Evolutionary conservation across 176 grass and related monocot genomes (phyloP).

Genomic region (Hsuehochloa calcarea): DNA sequence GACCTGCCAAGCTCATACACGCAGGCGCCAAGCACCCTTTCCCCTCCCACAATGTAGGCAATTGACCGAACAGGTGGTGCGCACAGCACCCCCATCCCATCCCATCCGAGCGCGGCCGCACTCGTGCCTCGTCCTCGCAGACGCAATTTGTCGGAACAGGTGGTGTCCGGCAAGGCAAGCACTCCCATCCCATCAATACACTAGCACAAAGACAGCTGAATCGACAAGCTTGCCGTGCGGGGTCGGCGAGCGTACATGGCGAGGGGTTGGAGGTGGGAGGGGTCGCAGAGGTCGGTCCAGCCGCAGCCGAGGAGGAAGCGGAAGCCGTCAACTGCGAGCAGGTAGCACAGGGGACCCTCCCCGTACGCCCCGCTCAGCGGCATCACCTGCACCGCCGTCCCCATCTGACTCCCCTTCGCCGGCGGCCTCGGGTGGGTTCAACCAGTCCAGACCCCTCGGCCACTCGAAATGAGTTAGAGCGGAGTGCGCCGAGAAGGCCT

Average conservation of each 20-base stretch:
- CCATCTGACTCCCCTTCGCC: constrained; percentile 42
- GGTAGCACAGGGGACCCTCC: constrained; percentile 70
- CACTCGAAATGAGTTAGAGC: too few species aligned
- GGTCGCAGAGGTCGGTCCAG: constrained; percentile 91
- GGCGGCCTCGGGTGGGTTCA: not conserved
- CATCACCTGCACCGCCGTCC: constrained; percentile 91
- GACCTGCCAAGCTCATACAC: not conserved
- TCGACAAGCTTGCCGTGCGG: not conserved
- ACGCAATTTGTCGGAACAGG: constrained; percentile 16
- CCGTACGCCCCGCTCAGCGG: constrained; percentile 79
- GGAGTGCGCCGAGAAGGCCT: not conserved
- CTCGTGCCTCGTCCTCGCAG: not conserved
- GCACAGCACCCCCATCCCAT: not conserved
- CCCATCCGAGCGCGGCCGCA: not conserved
- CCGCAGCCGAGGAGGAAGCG: constrained; percentile 94
- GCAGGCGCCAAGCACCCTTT: not conserved
- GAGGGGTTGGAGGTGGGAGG: constrained; percentile 75
- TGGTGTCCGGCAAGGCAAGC: not conserved
- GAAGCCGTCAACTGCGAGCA: constrained; percentile 88
- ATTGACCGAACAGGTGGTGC: not conserved
- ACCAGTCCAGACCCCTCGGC: too few species aligned
- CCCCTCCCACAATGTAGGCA: too few species aligned
- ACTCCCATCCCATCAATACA: not conserved
- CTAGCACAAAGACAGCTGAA: not conserved
- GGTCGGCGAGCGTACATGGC: constrained; percentile 40